Conservation (phyloP, 352 stramenopile species). For the Phytophthora pseudosyringae region DNA sequence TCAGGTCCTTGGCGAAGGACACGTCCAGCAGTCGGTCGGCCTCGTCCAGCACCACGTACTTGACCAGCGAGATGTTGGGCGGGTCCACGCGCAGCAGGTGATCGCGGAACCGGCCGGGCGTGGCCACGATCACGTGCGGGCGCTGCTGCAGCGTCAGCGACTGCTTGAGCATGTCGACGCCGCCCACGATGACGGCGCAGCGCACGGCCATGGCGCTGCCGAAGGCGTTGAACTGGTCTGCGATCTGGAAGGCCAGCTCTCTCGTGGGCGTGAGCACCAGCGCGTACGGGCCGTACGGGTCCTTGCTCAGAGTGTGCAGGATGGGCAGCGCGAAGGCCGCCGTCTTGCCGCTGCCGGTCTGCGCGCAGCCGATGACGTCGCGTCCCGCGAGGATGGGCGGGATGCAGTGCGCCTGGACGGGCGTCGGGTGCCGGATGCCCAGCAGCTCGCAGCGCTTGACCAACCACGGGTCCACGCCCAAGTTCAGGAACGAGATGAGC, state of each 20-base stretch:
- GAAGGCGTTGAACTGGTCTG: slow-evolving; percentile 97
- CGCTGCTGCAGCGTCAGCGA: slow-evolving; percentile 86
- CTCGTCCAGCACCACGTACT: slow-evolving; percentile 98
- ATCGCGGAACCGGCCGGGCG: slow-evolving; percentile 94
- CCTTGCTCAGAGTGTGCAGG: slow-evolving; percentile 94
- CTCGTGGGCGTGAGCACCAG: slow-evolving; percentile 97
- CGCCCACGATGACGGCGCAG: slow-evolving; percentile 95
- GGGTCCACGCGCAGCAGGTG: slow-evolving; percentile 92
- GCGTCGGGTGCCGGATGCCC: slow-evolving; percentile 88
- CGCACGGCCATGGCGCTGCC: slow-evolving; percentile 92
- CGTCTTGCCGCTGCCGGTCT: slow-evolving; percentile 98
- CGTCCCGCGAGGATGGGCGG: slow-evolving; percentile 88
- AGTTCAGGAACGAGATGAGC: slow-evolving; percentile 83
- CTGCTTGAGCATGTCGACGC: slow-evolving; percentile 95
- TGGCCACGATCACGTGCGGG: slow-evolving; percentile 98
- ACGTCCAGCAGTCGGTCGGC: slow-evolving; percentile 94
- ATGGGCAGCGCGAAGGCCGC: slow-evolving; percentile 98
- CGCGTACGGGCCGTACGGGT: slow-evolving; percentile 95
- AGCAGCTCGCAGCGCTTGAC: slow-evolving; percentile 86
- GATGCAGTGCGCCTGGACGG: slow-evolving; percentile 92
- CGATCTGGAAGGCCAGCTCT: slow-evolving; percentile 98
- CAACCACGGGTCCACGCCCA: slow-evolving; percentile 89
- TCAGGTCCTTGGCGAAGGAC: slow-evolving; percentile 89
- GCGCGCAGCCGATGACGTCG: slow-evolving; percentile 93
- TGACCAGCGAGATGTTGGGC: slow-evolving; percentile 90